Evolutionary conservation across 805 yeast genomes (phyloP).

Genomic region (Metschnikowia noctiluminum): DNA sequence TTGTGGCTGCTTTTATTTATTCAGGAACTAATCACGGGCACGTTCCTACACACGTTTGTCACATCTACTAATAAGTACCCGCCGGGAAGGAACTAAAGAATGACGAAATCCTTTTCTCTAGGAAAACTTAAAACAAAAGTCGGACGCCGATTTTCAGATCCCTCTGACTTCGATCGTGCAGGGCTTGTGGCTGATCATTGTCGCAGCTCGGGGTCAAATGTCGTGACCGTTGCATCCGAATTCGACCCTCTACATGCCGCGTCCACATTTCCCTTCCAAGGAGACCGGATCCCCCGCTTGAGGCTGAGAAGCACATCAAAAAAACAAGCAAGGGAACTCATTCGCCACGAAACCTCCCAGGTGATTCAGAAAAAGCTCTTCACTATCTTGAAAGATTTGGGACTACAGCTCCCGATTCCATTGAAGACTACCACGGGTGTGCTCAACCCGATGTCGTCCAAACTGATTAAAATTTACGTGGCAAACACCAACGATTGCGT

Average conservation of each 20-base stretch:
- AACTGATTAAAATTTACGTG: slow-evolving; percentile 30
- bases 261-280: slow-evolving; percentile 6
- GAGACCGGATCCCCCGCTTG: slow-evolving; percentile 10
- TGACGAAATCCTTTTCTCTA: slow-evolving; percentile 16
- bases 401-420: slow-evolving; percentile 39
- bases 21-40: too few relatives aligned
- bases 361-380: slow-evolving; percentile 34
- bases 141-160: slow-evolving; percentile 26
- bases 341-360: slow-evolving; percentile 37
- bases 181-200: slow-evolving; percentile 13
- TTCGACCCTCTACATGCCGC: slow-evolving; percentile 7
- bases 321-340: slow-evolving; percentile 34
- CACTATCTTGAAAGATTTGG: slow-evolving; percentile 31
- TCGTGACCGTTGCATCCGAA: slow-evolving; percentile 22
- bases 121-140: slow-evolving; percentile 30
- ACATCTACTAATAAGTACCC: too few relatives aligned
- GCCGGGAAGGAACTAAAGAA: too few relatives aligned
- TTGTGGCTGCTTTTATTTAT: too few relatives aligned
- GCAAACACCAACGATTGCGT: slow-evolving; percentile 40
- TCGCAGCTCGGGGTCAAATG: slow-evolving; percentile 22
- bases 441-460: slow-evolving; percentile 23
- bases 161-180: slow-evolving; percentile 22
- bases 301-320: slow-evolving; percentile 21
- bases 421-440: slow-evolving; percentile 27
- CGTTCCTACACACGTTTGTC: too few relatives aligned